Evolutionary conservation across 768 basidiomycete genomes (phyloP).

Genomic region (Hygrophorus russula): DNA sequence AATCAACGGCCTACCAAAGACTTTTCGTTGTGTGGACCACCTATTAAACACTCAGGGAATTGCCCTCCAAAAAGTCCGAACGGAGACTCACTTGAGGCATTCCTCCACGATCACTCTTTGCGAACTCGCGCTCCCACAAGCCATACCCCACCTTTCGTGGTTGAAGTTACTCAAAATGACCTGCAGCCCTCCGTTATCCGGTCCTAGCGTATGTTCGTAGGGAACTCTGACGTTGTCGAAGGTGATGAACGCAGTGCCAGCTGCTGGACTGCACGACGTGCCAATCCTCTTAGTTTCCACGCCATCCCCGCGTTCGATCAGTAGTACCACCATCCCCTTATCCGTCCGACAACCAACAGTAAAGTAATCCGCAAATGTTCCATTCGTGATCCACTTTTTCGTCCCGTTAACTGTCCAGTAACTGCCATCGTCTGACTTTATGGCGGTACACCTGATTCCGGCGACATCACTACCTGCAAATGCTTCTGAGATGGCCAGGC

Average conservation of each 20-base stretch:
- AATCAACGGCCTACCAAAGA: conserved; percentile 81
- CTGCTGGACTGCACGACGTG: conserved; percentile 67
- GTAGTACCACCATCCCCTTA: conserved; percentile 27
- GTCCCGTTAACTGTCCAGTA: conserved; percentile 62
- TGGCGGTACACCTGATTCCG: conserved; percentile 63
- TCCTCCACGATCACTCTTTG: conserved; percentile 55
- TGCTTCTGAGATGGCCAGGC: conserved; percentile 81
- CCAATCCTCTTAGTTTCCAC: conserved; percentile 67
- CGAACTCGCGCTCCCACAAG: conserved; percentile 38
- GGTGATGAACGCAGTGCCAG: conserved; percentile 78
- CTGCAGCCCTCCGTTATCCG: conserved; percentile 32
- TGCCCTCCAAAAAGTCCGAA: background rate
- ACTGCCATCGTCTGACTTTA: conserved; percentile 69
- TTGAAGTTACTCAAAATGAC: conserved; percentile 70
- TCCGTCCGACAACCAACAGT: conserved; percentile 31
- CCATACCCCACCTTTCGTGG: conserved; percentile 87
- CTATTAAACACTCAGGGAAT: conserved; percentile 18
- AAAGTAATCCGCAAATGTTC: conserved; percentile 27
- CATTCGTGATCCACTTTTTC: conserved; percentile 75
- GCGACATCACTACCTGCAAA: conserved; percentile 78
- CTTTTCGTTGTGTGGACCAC: conserved; percentile 83
- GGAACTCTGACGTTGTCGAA: conserved; percentile 84
- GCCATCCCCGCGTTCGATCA: conserved; percentile 26
- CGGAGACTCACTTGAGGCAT: conserved; percentile 52
- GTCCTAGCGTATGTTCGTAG: conserved; percentile 68